A percentile compares a stretch with the other conserved stretches of the same genome.
Evolutionary conservation across 441 rosid species (phyloP).

Genomic region (Sinapis alba): DNA sequence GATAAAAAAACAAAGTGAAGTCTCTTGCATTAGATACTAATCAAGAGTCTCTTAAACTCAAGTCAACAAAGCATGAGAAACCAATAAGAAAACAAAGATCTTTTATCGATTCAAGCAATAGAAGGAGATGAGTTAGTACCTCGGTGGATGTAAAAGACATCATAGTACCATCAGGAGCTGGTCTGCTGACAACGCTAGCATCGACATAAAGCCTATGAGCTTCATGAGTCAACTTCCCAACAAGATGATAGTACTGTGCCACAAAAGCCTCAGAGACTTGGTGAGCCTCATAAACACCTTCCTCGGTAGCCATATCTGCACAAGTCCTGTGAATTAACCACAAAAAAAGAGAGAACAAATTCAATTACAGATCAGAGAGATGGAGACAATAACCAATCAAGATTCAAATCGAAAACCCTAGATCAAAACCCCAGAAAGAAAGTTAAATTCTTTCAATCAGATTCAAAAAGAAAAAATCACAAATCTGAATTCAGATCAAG

Average conservation of each 20-base stretch:
- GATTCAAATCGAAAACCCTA: conserved; percentile 5
- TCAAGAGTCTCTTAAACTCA: background rate
- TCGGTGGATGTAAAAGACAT: conserved; percentile 42
- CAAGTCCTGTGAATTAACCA: background rate
- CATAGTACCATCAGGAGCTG: conserved; percentile 50
- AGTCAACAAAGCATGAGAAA: background rate
- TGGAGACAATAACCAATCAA: background rate
- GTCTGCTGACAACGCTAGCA: conserved; percentile 48
- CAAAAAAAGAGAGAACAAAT: background rate
- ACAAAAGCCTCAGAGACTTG: conserved; percentile 49
- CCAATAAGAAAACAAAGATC: no score
- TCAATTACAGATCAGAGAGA: background rate
- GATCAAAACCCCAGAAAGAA: background rate
- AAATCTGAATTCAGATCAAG: conserved; percentile 9
- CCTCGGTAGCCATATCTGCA: conserved; percentile 54
- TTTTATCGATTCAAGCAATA: conserved; percentile 3
- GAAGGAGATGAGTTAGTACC: conserved; percentile 39
- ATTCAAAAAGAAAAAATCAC: background rate
- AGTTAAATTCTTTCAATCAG: background rate
- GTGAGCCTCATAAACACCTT: conserved; percentile 38
- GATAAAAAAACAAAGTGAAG: background rate
- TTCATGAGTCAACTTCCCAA: conserved; percentile 5
- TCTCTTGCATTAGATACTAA: background rate
- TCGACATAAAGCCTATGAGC: conserved; percentile 50
- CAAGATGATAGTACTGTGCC: conserved; percentile 31